phyloP scores from a whole-genome alignment of 2,329 filamentous ascomycete species.

The Chaetothyriales sp. region DNA sequence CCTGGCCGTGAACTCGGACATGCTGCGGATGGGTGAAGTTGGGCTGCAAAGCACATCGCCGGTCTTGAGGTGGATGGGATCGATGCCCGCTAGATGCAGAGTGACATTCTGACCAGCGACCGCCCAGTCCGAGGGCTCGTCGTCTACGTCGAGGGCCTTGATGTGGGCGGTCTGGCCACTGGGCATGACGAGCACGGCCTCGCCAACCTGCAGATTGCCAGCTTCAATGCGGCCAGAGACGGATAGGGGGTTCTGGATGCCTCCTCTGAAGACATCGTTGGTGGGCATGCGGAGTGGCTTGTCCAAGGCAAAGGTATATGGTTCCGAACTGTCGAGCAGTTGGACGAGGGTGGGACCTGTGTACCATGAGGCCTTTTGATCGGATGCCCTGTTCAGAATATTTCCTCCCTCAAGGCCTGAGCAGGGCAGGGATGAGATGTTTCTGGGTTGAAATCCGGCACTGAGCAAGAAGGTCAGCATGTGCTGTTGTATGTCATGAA shows the following conservation, averaged over 20 bases:
- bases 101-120: conserved; percentile 82
- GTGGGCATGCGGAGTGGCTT: conserved; percentile 79
- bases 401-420: conserved; percentile 85
- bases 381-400: conserved; percentile 40
- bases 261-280: conserved; percentile 69
- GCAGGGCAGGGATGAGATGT: conserved; percentile 76
- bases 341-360: conserved; percentile 63
- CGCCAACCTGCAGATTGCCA: conserved; percentile 72
- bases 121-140: conserved; percentile 62
- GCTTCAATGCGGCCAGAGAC: conserved; percentile 76
- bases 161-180: conserved; percentile 67
- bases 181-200: conserved; percentile 65
- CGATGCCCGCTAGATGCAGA: conserved; percentile 73
- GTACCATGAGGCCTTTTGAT: conserved; percentile 59
- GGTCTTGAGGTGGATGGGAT: conserved; percentile 64
- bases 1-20: conserved; percentile 66
- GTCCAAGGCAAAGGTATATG: conserved; percentile 54
- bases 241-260: conserved; percentile 67
- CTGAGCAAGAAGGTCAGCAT: conserved; percentile 68
- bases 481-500: conserved; percentile 72
- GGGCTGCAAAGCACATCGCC: conserved; percentile 78
- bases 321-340: conserved; percentile 71
- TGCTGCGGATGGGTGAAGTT: conserved; percentile 51
- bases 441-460: conserved; percentile 68
- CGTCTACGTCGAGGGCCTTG: conserved; percentile 67